These are phyloP conservation scores for Tetradesmus lagerheimii DNA, from an alignment of 139 green algal genomes.

Conservation along the genomic window DNA sequence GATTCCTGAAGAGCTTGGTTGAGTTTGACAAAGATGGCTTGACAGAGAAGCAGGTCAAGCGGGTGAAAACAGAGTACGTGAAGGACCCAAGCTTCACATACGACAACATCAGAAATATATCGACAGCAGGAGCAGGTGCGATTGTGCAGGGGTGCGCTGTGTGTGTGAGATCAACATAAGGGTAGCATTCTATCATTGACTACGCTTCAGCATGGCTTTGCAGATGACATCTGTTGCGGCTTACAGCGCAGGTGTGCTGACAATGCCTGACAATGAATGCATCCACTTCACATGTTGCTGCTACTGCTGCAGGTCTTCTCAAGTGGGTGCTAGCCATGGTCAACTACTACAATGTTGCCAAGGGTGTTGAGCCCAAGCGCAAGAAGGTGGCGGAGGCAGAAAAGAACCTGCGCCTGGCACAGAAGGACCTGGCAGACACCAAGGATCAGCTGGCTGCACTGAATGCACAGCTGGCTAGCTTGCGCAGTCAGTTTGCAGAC, in stretches of 20 bases:
- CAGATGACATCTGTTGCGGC: not conserved
- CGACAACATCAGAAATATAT: constrained; percentile 76
- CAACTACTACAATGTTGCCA: constrained; percentile 91
- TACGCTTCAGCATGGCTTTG: no score
- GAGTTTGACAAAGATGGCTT: constrained; percentile 92
- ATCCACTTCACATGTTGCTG: constrained; percentile 21
- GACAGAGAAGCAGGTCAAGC: constrained; percentile 84
- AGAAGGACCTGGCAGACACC: constrained; percentile 83
- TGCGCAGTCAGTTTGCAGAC: constrained; percentile 80
- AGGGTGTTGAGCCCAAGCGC: constrained; percentile 87
- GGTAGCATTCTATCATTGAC: no score
- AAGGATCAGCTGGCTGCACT: constrained; percentile 86
- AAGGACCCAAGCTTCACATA: constrained; percentile 86
- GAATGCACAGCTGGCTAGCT: constrained; percentile 67
- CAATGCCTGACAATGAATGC: no score
- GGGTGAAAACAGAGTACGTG: constrained; percentile 86
- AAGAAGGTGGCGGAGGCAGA: constrained; percentile 73
- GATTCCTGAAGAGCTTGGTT: constrained; percentile 84
- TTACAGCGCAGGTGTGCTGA: not conserved
- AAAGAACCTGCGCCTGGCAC: constrained; percentile 81
- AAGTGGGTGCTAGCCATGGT: constrained; percentile 94
- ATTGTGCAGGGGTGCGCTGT: not conserved
- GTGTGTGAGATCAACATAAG: no score
- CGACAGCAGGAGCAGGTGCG: constrained; percentile 68
- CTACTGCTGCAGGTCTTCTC: constrained; percentile 83